Base-by-base conservation (phyloP, 257 asterid species). In the Salvia rosmarinus region DNA sequence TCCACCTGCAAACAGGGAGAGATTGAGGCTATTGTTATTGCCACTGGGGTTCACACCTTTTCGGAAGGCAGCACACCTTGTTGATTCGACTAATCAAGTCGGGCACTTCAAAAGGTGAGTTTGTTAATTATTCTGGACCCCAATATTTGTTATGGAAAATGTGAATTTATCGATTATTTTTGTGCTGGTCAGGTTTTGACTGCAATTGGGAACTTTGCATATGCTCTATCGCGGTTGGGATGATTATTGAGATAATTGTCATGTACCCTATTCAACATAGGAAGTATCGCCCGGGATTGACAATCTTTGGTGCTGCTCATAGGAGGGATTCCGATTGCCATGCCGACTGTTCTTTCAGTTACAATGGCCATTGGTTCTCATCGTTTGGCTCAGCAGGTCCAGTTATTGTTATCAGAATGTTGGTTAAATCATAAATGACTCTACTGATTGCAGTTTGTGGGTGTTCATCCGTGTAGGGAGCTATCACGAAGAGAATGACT, bases 341-440 rank as follows among this genome's bases (percentile, higher is more conserved):
- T 94, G 99, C 99, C 99, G 0, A 94, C 99, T 14, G 99, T 94
- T 50, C 95, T 94, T 30, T 94, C 99, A 0, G 99, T 94, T 64
- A 94, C 99, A 4, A 94, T 94, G 99, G 99, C 99, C 43, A 94
- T 94, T 62, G 99, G 99, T 50, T 87, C 99, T 77, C 99, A 94
- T 79, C 96, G 97, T 63, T 75, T 94, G 83, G 96, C 99, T 58
- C 99, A 94, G 62, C 99, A 94, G 97, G 98, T 84, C 77, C 57
- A 71, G 21, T 73, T 68, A 35, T 75, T 70, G 30, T 67, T 46
- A 32, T 30, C 21, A 42, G 50, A 82, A 17, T 58, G 47, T 50
- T 46, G 66, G 7, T 67, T 60, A 20, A 54, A 43, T 34, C 13
- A 20, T 2, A 25, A 25, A 25, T 25, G 30, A 32, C 37, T 68